Conservation (phyloP, 768 basidiomycete species). For the Zangia roseola region DNA sequence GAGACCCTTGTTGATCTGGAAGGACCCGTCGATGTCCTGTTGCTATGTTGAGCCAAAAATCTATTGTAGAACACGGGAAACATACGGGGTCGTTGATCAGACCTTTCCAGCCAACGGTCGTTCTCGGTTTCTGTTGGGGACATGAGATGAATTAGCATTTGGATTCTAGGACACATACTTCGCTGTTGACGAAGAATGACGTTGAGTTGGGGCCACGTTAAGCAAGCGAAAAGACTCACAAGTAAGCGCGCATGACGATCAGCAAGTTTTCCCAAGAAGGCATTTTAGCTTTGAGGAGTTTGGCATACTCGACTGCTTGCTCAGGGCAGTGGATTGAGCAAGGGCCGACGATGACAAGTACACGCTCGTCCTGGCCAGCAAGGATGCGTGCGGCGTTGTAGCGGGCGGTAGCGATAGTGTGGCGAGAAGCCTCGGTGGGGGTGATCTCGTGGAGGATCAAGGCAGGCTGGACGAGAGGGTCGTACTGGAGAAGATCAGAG, state of each 20-base stretch:
- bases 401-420: conserved; percentile 78
- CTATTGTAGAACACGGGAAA: background rate
- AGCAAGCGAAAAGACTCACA: conserved; percentile 53
- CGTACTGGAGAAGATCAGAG: conserved; percentile 57
- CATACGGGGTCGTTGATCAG: conserved; percentile 81
- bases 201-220: conserved; percentile 31
- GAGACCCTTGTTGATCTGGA: conserved; percentile 96
- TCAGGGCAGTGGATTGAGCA: conserved; percentile 92
- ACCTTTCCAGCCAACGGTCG: conserved; percentile 98
- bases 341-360: conserved; percentile 92
- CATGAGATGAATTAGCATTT: conserved; percentile 8
- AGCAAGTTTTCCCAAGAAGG: conserved; percentile 71
- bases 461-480: conserved; percentile 93
- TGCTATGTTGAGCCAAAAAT: background rate
- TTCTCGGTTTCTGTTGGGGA: conserved; percentile 78
- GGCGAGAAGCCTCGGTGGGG: conserved; percentile 60
- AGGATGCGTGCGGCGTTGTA: conserved; percentile 76
- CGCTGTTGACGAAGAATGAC: conserved; percentile 32
- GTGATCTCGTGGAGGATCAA: conserved; percentile 86
- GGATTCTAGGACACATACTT: conserved; percentile 28
- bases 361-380: conserved; percentile 78
- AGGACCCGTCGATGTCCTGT: conserved; percentile 85
- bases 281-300: conserved; percentile 66
- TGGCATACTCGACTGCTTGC: conserved; percentile 82
- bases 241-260: conserved; percentile 97